These are phyloP conservation scores for Lentinula guzmanii DNA, from an alignment of 768 basidiomycete genomes.

Conservation along the genomic window DNA sequence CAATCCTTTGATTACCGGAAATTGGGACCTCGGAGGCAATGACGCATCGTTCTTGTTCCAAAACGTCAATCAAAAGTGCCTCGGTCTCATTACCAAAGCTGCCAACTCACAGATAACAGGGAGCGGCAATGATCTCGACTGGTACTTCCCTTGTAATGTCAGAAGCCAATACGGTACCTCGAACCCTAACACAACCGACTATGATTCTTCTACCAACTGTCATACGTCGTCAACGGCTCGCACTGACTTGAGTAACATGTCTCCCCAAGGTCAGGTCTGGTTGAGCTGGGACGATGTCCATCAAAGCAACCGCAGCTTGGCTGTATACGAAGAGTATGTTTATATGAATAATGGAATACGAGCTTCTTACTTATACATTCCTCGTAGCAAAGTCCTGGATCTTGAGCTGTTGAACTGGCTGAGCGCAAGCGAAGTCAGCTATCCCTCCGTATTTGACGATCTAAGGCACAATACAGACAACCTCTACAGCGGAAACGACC, in stretches of 20 bases:
- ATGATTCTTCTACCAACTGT: slow-evolving; percentile 62
- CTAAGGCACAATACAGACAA: slow-evolving; percentile 58
- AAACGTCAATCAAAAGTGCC: slow-evolving; percentile 80
- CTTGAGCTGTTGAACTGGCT: slow-evolving; percentile 84
- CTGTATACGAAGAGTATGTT: slow-evolving; percentile 90
- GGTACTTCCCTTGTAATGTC: slow-evolving; percentile 98
- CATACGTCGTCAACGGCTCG: slow-evolving; percentile 59
- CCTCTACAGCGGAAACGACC: slow-evolving; percentile 75
- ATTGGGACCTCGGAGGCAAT: slow-evolving; percentile 76
- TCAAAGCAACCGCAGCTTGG: slow-evolving; percentile 68
- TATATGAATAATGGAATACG: not conserved
- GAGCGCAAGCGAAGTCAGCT: slow-evolving; percentile 69
- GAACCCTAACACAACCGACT: slow-evolving; percentile 62
- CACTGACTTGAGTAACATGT: slow-evolving; percentile 39
- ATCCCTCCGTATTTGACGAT: slow-evolving; percentile 77
- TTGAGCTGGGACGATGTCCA: slow-evolving; percentile 87
- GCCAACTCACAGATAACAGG: slow-evolving; percentile 66
- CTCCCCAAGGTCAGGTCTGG: slow-evolving; percentile 79
- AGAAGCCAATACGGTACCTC: slow-evolving; percentile 64
- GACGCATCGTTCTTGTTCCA: slow-evolving; percentile 97
- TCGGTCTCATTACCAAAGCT: slow-evolving; percentile 68
- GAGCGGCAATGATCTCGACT: slow-evolving; percentile 58
- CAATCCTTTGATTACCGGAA: slow-evolving; percentile 78
- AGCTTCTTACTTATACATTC: slow-evolving; percentile 6
- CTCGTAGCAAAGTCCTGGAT: slow-evolving; percentile 76